Base-by-base conservation (phyloP, 495 filamentous ascomycete genomes). In the Penicillium ochrochloron region DNA sequence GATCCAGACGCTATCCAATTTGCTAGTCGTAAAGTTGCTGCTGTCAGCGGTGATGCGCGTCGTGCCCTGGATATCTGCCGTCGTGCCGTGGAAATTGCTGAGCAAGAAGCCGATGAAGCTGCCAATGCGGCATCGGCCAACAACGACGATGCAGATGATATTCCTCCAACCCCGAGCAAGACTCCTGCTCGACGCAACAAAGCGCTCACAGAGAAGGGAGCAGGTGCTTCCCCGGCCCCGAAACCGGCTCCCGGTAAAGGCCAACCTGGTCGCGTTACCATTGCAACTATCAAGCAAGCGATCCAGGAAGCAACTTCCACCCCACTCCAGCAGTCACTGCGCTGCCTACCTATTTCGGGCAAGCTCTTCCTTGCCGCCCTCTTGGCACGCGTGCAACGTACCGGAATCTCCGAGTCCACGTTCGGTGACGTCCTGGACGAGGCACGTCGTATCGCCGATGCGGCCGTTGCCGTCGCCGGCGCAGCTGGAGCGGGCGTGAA, bases 1-100 rank as follows among this genome's bases (percentile, higher is more conserved):
- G 92, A 97, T 41, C 76, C 92, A 12, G 96, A 99, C 75, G 96
- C 96, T 17, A 83, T 99, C 42, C 95, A 98, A 77, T 99, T 99
- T 71, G 96, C 96, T 6, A 92, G 90, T 57, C 85, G 96, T 23
- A 99, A 99, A 77, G 96, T 99, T 2, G 96, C 96, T 0, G 94
- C 95, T 14, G 96, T 99, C 33, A 93, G 89, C 61, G 96, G 96
- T 46, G 96, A 99, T 68, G 96, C 96, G 14, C 83, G 96, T 31
- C 87, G 96, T 27, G 94, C 94, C 3, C 80, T 99, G 9, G 96
- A 99, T 70, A 98, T 99, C 54, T 99, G 96, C 72, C 86, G 96
- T 1, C 87, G 96, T 55, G 96, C 96, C 2, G 95, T 99, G 9
- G 96, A 99, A 75, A 87, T 99, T 21, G 95, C 95, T 12, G 96